Evolutionary conservation across 2,329 filamentous ascomycete genomes (phyloP).

Genomic region (Amylocarpus encephaloides): DNA sequence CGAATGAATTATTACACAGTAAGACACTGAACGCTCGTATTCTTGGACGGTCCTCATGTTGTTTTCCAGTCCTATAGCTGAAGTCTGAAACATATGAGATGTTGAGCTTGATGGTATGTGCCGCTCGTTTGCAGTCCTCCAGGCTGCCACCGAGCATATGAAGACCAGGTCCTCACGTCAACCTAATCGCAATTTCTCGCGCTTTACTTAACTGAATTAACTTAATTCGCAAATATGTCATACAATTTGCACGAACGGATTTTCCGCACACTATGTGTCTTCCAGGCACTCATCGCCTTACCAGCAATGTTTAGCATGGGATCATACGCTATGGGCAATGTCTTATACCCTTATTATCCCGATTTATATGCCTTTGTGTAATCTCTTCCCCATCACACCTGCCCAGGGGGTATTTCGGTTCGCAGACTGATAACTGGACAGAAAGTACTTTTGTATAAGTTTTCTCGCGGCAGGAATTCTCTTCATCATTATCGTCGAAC

Average conservation of each 20-base stretch:
- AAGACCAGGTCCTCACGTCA: no score
- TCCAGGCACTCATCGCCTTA: constrained; percentile 18
- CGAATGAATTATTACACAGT: no score
- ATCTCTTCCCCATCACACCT: not conserved
- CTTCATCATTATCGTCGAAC: constrained; percentile 19
- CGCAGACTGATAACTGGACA: constrained; percentile 1
- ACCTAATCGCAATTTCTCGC: no score
- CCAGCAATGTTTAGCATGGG: constrained; percentile 12
- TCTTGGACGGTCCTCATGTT: no score
- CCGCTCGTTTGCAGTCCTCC: no score
- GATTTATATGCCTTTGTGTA: constrained; percentile 14
- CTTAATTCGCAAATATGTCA: constrained; percentile 6
- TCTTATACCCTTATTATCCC: not conserved
- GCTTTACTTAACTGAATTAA: no score
- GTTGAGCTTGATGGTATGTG: no score
- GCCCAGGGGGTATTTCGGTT: not conserved
- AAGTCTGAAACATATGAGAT: no score
- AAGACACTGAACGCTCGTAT: no score
- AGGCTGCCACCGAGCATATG: no score
- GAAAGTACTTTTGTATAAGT: constrained; percentile 11
- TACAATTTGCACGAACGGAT: constrained; percentile 14
- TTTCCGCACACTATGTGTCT: constrained; percentile 14
- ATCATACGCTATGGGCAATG: not conserved
- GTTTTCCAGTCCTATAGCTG: no score
- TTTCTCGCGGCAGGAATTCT: constrained; percentile 18